Conservation (phyloP, 495 filamentous ascomycete species). For the Penicillium tannophilum region DNA sequence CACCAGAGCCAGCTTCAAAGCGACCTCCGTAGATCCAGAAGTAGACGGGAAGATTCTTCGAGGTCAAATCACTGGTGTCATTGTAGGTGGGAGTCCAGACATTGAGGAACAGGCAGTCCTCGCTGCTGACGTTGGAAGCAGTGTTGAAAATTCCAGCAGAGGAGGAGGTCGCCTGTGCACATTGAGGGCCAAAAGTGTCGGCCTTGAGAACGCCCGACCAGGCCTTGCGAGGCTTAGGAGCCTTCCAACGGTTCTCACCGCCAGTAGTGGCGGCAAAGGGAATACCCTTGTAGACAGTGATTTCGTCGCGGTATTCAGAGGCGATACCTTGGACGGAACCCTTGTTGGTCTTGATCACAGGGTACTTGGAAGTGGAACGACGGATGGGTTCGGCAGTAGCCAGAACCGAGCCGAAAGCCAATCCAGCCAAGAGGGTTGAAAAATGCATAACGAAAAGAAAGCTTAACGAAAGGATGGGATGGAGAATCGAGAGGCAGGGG, state of each 20-base stretch:
- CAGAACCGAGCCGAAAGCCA: not conserved
- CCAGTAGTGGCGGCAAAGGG: slow-evolving; percentile 31
- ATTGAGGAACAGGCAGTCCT: slow-evolving; percentile 36
- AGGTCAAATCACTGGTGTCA: not conserved
- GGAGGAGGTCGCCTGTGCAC: slow-evolving; percentile 32
- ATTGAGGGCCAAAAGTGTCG: slow-evolving; percentile 24
- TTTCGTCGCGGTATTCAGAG: slow-evolving; percentile 16
- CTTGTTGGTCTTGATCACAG: slow-evolving; percentile 10
- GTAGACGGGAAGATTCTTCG: slow-evolving; percentile 24
- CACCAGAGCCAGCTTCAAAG: slow-evolving; percentile 29
- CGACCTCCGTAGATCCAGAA: slow-evolving; percentile 34
- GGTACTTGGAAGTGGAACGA: slow-evolving; percentile 1
- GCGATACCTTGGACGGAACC: slow-evolving; percentile 19
- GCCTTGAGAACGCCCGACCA: slow-evolving; percentile 22
- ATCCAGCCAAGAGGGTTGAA: not conserved
- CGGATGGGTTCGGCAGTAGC: slow-evolving; percentile 2
- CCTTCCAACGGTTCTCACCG: slow-evolving; percentile 33
- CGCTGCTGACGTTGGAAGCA: slow-evolving; percentile 24
- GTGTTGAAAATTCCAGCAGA: slow-evolving; percentile 12
- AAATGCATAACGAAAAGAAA: not conserved
- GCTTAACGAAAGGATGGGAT: not conserved
- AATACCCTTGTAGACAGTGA: slow-evolving; percentile 32
- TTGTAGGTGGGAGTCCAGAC: slow-evolving; percentile 14
- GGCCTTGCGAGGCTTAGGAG: slow-evolving; percentile 19
- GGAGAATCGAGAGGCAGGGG: not conserved